Evolutionary conservation across 2,329 filamentous ascomycete genomes (phyloP).

Genomic region (Aureobasidium sp.): DNA sequence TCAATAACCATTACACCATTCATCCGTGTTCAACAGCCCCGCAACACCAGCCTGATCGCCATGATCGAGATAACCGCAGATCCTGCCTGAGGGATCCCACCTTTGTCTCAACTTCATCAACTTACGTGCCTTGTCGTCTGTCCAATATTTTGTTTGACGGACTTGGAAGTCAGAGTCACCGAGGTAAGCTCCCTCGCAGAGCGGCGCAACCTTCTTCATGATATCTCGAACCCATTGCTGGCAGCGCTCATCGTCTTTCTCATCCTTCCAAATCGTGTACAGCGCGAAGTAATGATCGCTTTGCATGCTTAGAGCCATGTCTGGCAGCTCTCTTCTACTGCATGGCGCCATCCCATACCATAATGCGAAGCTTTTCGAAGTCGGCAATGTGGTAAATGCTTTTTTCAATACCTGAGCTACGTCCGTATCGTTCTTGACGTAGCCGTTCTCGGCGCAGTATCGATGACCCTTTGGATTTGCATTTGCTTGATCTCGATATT

Average conservation of each 20-base stretch:
- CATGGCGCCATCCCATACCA: slow-evolving; percentile 48
- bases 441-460: slow-evolving; percentile 47
- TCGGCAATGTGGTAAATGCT: slow-evolving; percentile 44
- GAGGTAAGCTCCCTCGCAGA: slow-evolving; percentile 46
- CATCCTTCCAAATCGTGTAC: slow-evolving; percentile 46
- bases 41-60: slow-evolving; percentile 37
- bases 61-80: slow-evolving; percentile 41
- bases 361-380: slow-evolving; percentile 39
- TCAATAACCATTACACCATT: slow-evolving; percentile 8
- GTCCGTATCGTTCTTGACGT: slow-evolving; percentile 42
- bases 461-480: slow-evolving; percentile 45
- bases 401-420: slow-evolving; percentile 38
- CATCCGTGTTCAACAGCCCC: slow-evolving; percentile 34
- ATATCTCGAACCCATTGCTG: slow-evolving; percentile 38
- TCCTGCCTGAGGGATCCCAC: slow-evolving; percentile 39
- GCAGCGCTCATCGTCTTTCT: slow-evolving; percentile 39
- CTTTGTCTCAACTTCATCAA: slow-evolving; percentile 38
- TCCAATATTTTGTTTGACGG: slow-evolving; percentile 44
- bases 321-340: slow-evolving; percentile 34
- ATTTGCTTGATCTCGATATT: slow-evolving; percentile 39
- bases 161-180: slow-evolving; percentile 49
- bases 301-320: slow-evolving; percentile 51
- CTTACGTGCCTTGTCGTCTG: slow-evolving; percentile 33
- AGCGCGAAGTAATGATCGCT: slow-evolving; percentile 51
- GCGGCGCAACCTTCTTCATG: slow-evolving; percentile 31